These are phyloP conservation scores for Staphylotrichum tortipilum DNA, from an alignment of 495 filamentous ascomycete species.

Conservation along the genomic window DNA sequence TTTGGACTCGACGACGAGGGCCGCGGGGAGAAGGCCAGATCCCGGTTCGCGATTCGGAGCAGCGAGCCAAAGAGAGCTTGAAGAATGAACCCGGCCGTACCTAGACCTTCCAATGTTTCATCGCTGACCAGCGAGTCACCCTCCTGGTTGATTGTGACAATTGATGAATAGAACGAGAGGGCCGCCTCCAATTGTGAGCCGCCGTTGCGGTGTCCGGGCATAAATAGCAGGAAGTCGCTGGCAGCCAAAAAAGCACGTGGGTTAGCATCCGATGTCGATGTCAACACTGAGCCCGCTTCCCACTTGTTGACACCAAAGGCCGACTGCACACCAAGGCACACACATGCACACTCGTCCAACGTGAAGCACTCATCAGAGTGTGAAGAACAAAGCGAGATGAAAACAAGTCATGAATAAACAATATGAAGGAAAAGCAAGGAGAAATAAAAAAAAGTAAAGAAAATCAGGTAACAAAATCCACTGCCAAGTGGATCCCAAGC, in stretches of 20 bases:
- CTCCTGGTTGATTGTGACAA: slow-evolving; percentile 84
- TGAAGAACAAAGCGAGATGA: neutral
- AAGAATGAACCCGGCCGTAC: slow-evolving; percentile 78
- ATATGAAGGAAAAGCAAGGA: neutral
- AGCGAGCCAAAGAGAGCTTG: slow-evolving; percentile 58
- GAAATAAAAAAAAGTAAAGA: neutral
- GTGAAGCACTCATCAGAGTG: too few relatives aligned
- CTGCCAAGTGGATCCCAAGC: slow-evolving; percentile 1
- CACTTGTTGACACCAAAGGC: too few relatives aligned
- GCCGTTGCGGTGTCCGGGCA: slow-evolving; percentile 53
- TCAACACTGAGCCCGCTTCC: too few relatives aligned
- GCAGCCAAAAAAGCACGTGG: neutral
- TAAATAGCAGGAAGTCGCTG: slow-evolving; percentile 92
- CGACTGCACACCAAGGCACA: too few relatives aligned
- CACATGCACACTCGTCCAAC: too few relatives aligned
- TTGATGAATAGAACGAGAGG: slow-evolving; percentile 83
- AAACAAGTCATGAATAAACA: neutral
- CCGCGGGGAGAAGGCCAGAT: slow-evolving; percentile 6
- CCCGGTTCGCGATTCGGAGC: slow-evolving; percentile 45
- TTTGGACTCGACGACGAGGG: slow-evolving; percentile 1
- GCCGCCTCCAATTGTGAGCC: slow-evolving; percentile 71
- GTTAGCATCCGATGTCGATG: slow-evolving; percentile 1
- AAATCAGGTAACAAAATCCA: neutral
- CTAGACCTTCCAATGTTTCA: slow-evolving; percentile 82
- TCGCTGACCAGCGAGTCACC: slow-evolving; percentile 89